Evolutionary conservation across 2,329 filamentous ascomycete genomes (phyloP).

Genomic region (Ophiocordyceps sinensis): DNA sequence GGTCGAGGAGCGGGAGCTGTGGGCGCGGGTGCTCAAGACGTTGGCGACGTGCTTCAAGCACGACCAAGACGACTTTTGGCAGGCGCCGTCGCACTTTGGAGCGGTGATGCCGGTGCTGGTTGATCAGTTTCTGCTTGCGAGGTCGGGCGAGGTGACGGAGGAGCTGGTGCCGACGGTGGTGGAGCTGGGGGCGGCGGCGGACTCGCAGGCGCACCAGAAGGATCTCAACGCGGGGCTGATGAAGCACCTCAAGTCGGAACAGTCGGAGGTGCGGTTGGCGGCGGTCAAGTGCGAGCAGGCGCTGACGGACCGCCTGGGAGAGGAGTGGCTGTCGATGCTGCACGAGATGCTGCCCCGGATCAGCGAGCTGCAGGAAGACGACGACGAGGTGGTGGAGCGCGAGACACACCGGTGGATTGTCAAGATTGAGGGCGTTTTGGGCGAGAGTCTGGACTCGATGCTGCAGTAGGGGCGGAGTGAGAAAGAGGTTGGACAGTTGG

Average conservation of each 20-base stretch:
- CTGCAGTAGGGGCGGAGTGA: slow-evolving; percentile 45
- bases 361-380: slow-evolving; percentile 89
- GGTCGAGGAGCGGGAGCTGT: slow-evolving; percentile 42
- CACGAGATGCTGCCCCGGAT: slow-evolving; percentile 96
- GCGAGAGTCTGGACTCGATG: slow-evolving; percentile 87
- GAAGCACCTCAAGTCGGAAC: slow-evolving; percentile 61
- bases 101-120: slow-evolving; percentile 57
- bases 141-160: slow-evolving; percentile 24
- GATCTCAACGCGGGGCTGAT: slow-evolving; percentile 69
- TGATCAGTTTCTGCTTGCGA: slow-evolving; percentile 44
- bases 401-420: slow-evolving; percentile 85
- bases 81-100: slow-evolving; percentile 74
- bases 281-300: slow-evolving; percentile 71
- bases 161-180: slow-evolving; percentile 62
- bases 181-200: slow-evolving; percentile 64
- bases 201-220: slow-evolving; percentile 82
- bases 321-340: slow-evolving; percentile 84
- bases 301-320: slow-evolving; percentile 66
- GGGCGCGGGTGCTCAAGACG: slow-evolving; percentile 55
- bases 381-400: slow-evolving; percentile 82
- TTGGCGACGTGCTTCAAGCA: slow-evolving; percentile 67
- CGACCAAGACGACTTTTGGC: slow-evolving; percentile 94
- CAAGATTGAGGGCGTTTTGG: slow-evolving; percentile 76
- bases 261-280: slow-evolving; percentile 58
- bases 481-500: neutral